phyloP scores from a whole-genome alignment of 352 stramenopile species.

The Phytophthora pini region DNA sequence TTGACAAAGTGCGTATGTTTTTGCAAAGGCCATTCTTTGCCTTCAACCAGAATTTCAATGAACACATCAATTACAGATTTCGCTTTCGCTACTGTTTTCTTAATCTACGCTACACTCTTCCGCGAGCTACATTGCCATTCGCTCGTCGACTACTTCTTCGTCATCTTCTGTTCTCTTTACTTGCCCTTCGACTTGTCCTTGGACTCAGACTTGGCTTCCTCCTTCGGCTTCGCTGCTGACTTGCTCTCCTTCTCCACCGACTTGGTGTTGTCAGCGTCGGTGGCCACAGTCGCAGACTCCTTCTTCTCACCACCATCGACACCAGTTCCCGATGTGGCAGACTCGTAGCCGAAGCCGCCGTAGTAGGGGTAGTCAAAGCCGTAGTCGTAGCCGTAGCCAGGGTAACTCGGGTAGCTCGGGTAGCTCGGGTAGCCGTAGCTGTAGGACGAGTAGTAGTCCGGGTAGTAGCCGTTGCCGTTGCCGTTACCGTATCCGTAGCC shows the following conservation, averaged over 20 bases:
- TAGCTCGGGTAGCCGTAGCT: no score
- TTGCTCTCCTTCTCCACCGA: conserved; percentile 3
- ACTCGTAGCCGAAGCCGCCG: background rate
- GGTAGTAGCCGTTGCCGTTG: no score
- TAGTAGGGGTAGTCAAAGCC: background rate
- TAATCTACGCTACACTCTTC: background rate
- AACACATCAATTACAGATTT: no score
- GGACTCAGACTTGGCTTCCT: background rate
- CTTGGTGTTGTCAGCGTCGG: background rate
- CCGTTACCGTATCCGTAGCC: no score
- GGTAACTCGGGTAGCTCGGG: no score
- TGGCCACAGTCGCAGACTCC: conserved; percentile 1
- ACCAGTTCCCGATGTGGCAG: background rate
- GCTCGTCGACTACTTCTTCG: background rate
- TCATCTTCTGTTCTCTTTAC: background rate
- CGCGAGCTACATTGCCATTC: background rate
- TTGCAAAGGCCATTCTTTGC: no score
- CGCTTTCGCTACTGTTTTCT: no score
- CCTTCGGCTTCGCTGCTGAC: background rate
- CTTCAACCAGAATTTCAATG: no score
- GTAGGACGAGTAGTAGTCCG: no score
- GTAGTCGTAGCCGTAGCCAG: background rate
- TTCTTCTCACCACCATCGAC: conserved; percentile 1
- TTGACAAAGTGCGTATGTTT: no score
- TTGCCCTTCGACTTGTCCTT: conserved; percentile 4